Conservation (phyloP, 805 yeast species). For the Monosporozyma servazzii region DNA sequence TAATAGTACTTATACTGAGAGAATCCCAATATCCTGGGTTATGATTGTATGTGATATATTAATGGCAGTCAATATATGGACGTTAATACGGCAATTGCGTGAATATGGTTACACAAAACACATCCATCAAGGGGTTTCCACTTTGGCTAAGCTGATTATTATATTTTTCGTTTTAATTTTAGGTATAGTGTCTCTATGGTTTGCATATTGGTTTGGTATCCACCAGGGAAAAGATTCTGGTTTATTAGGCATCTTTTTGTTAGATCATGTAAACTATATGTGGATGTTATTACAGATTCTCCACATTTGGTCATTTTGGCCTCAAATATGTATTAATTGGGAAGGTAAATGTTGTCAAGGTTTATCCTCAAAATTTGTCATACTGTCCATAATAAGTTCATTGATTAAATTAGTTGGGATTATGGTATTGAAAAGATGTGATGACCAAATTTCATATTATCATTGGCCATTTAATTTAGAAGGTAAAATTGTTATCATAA, state of each 20-base stretch:
- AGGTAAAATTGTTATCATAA: conserved; percentile 12
- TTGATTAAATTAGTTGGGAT: conserved; percentile 3
- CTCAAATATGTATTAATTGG: conserved; percentile 37
- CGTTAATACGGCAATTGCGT: conserved; percentile 24
- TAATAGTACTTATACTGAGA: neutral
- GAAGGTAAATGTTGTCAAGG: conserved; percentile 28
- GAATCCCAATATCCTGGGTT: conserved; percentile 19
- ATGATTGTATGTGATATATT: conserved; percentile 15
- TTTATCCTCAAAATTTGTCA: conserved; percentile 19
- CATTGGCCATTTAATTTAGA: conserved; percentile 18
- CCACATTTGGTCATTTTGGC: conserved; percentile 26
- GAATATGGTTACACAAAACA: conserved; percentile 28
- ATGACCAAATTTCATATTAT: conserved; percentile 8
- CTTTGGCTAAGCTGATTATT: conserved; percentile 6
- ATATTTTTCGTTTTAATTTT: conserved; percentile 4
- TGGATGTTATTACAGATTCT: conserved; percentile 32
- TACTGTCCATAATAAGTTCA: conserved; percentile 5
- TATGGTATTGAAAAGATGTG: neutral
- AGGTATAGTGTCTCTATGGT: conserved; percentile 3
- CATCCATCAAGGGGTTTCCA: conserved; percentile 32
- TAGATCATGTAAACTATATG: conserved; percentile 36
- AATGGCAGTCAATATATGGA: conserved; percentile 7
- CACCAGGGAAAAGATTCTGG: conserved; percentile 12
- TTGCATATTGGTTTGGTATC: conserved; percentile 2
- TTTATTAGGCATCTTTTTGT: conserved; percentile 25